phyloP scores from a whole-genome alignment of 1,284 basidiomycete species.

The Porogramme epimiltina region DNA sequence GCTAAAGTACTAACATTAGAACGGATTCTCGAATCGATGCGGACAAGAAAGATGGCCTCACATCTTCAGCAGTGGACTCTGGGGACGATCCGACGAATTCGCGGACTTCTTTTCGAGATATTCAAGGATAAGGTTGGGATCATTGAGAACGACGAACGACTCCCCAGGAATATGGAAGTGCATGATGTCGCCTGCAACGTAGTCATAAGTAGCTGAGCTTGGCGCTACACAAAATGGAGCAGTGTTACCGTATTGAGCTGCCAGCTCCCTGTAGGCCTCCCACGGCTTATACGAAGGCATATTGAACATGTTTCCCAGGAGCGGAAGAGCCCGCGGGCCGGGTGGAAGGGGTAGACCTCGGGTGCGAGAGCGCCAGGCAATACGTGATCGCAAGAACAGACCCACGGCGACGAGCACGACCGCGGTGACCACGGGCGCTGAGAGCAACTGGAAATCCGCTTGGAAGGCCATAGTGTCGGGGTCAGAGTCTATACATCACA shows the following conservation, averaged over 20 bases:
- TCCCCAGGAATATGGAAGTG: conserved; percentile 25
- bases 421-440: too few species aligned
- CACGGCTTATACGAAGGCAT: conserved; percentile 1
- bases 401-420: too few species aligned
- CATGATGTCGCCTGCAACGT: conserved; percentile 21
- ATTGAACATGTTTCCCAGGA: conserved; percentile 1
- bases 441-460: too few species aligned
- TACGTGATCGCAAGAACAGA: too few species aligned
- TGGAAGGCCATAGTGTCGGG: too few species aligned
- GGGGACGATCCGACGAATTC: conserved; percentile 14
- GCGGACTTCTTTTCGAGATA: conserved; percentile 15
- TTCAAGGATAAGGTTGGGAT: conserved; percentile 7
- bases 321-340: background rate
- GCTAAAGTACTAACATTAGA: background rate
- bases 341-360: conserved; percentile 6
- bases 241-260: conserved; percentile 2
- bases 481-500: too few species aligned
- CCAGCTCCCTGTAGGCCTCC: background rate
- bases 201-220: background rate
- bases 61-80: background rate
- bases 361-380: background rate
- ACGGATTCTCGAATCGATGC: too few species aligned
- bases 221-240: background rate
- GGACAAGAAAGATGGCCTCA: background rate
- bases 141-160: conserved; percentile 23